Percentiles rank a stretch among this genome's conserved stretches.
Conservation (phyloP, 1,284 basidiomycete species). For the Ganoderma boninense region DNA sequence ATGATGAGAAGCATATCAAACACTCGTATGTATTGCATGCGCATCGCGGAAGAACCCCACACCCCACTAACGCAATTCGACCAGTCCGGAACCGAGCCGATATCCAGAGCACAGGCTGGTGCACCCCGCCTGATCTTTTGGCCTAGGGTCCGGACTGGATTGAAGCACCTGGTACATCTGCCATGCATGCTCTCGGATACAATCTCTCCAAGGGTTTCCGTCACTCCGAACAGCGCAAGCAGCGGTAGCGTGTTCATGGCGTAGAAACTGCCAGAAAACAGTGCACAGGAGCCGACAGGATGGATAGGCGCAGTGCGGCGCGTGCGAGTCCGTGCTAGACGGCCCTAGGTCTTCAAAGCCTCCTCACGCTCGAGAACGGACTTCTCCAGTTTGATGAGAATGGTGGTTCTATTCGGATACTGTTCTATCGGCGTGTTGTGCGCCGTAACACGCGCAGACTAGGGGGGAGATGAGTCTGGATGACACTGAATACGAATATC, state of each 20-base stretch:
- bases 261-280: background rate
- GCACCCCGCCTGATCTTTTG: background rate
- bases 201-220: constrained; percentile 4
- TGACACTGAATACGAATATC: constrained; percentile 7
- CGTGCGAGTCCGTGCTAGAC: constrained; percentile 1
- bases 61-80: background rate
- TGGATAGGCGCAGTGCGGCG: background rate
- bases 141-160: background rate
- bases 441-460: constrained; percentile 97
- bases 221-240: background rate
- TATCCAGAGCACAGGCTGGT: background rate
- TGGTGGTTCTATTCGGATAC: constrained; percentile 86
- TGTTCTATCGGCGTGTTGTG: constrained; percentile 90
- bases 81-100: background rate
- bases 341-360: constrained; percentile 59
- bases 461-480: constrained; percentile 16
- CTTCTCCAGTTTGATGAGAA: constrained; percentile 93
- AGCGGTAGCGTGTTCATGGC: background rate
- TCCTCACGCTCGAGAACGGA: constrained; percentile 91
- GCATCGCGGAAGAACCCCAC: background rate
- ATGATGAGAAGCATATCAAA: background rate
- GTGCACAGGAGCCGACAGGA: background rate
- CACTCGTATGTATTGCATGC: background rate
- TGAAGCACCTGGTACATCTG: background rate
- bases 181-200: background rate